These are phyloP conservation scores for Thalassiosira pacifica DNA, from an alignment of 352 stramenopile species.

Conservation along the genomic window DNA sequence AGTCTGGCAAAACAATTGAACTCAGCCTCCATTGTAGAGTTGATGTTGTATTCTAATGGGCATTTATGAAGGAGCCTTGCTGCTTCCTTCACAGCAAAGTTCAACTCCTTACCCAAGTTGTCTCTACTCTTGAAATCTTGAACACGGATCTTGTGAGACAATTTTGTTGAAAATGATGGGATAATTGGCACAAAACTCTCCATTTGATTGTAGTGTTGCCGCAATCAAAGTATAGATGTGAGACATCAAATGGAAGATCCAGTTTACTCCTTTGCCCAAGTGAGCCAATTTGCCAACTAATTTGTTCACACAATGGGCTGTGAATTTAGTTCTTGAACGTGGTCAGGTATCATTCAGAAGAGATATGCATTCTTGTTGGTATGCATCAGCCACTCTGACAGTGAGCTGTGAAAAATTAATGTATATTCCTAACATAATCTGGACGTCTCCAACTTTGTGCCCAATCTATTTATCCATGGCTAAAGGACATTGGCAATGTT, in stretches of 20 bases:
- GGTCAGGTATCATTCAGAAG: neutral
- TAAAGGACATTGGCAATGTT: conserved; percentile 6
- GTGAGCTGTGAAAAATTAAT: conserved; percentile 14
- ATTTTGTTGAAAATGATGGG: neutral
- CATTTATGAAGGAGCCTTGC: neutral
- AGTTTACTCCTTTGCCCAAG: neutral
- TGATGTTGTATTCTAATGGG: neutral
- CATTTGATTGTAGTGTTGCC: neutral
- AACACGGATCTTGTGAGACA: neutral
- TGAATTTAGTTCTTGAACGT: neutral
- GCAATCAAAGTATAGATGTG: conserved; percentile 19
- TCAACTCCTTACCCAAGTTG: neutral
- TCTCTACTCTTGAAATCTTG: neutral
- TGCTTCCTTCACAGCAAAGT: conserved; percentile 13
- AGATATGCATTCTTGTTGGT: conserved; percentile 1
- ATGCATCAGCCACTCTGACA: conserved; percentile 31
- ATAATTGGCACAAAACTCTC: too few species aligned
- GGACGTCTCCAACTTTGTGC: neutral
- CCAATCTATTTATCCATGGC: conserved; percentile 50
- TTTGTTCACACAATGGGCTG: neutral
- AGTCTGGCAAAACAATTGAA: too few species aligned
- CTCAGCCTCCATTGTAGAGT: neutral
- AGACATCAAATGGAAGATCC: conserved; percentile 17
- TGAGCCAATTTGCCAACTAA: neutral
- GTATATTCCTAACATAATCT: conserved; percentile 25